These are phyloP conservation scores for Arxiozyma telluris DNA, from an alignment of 1,139 yeast species.

Conservation along the genomic window DNA sequence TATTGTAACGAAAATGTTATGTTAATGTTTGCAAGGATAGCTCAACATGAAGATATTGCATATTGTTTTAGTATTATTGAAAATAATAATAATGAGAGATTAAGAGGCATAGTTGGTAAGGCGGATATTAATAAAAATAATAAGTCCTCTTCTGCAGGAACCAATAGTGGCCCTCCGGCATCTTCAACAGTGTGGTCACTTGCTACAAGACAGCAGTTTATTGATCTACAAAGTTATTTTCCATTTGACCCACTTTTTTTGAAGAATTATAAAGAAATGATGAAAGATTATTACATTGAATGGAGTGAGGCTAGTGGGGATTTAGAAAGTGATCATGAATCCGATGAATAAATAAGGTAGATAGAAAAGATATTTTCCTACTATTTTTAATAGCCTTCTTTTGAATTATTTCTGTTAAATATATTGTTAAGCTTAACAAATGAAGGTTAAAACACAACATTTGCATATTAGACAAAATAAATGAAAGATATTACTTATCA, in stretches of 20 bases:
- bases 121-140: slow-evolving; percentile 25
- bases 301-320: slow-evolving; percentile 67
- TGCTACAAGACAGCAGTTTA: slow-evolving; percentile 63
- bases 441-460: too few species aligned
- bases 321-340: slow-evolving; percentile 46
- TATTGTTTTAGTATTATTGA: slow-evolving; percentile 92
- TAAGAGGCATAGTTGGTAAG: slow-evolving; percentile 35
- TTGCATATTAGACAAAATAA: background rate
- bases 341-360: slow-evolving; percentile 24
- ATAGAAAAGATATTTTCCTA: background rate
- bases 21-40: slow-evolving; percentile 83
- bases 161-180: slow-evolving; percentile 3
- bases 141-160: slow-evolving; percentile 31
- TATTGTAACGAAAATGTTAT: slow-evolving; percentile 93
- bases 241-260: slow-evolving; percentile 91
- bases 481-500: too few species aligned
- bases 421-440: too few species aligned
- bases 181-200: slow-evolving; percentile 25
- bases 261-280: slow-evolving; percentile 47
- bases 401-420: background rate
- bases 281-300: slow-evolving; percentile 58
- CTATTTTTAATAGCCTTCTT: background rate
- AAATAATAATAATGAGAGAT: slow-evolving; percentile 54
- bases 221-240: slow-evolving; percentile 83
- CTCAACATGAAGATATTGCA: slow-evolving; percentile 82